A percentile compares a stretch with the other conserved stretches of the same genome.
These are phyloP conservation scores for Zygosaccharomyces lentus DNA, from an alignment of 805 yeast species.

Conservation along the genomic window DNA sequence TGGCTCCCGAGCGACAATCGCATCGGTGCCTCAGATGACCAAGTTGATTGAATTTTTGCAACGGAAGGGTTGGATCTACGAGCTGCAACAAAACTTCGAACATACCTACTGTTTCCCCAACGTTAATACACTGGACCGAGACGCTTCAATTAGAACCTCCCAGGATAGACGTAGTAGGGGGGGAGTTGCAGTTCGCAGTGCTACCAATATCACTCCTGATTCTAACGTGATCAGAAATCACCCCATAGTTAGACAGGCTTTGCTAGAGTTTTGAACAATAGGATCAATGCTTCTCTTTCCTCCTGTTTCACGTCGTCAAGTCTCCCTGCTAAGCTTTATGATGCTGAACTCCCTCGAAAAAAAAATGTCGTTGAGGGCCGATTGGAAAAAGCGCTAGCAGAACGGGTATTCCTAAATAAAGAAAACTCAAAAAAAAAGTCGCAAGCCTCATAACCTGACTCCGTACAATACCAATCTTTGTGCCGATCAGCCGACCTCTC, in stretches of 20 bases:
- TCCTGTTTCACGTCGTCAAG: not conserved
- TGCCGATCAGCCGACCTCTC: no score
- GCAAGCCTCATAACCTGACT: not conserved
- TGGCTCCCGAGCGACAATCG: constrained; percentile 66
- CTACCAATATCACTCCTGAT: constrained; percentile 12
- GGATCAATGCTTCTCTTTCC: not conserved
- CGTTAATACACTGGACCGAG: not conserved
- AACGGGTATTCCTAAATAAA: not conserved
- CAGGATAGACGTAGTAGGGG: not conserved
- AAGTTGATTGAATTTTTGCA: constrained; percentile 58
- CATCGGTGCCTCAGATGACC: constrained; percentile 20
- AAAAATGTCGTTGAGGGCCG: not conserved
- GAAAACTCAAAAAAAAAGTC: not conserved
- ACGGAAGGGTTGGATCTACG: constrained; percentile 58
- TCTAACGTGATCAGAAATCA: constrained; percentile 20
- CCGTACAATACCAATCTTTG: no score
- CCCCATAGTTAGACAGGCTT: constrained; percentile 23
- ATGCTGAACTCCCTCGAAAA: not conserved
- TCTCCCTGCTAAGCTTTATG: not conserved
- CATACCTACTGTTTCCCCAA: constrained; percentile 34
- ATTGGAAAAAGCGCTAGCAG: not conserved
- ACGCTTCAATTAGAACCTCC: not conserved
- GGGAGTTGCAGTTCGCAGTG: not conserved
- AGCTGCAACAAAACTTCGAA: constrained; percentile 46
- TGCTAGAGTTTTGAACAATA: constrained; percentile 9